Percentiles rank a stretch among this genome's conserved stretches.
Evolutionary conservation across 768 basidiomycete genomes (phyloP).

Genomic region (Kwoniella botswanensis): DNA sequence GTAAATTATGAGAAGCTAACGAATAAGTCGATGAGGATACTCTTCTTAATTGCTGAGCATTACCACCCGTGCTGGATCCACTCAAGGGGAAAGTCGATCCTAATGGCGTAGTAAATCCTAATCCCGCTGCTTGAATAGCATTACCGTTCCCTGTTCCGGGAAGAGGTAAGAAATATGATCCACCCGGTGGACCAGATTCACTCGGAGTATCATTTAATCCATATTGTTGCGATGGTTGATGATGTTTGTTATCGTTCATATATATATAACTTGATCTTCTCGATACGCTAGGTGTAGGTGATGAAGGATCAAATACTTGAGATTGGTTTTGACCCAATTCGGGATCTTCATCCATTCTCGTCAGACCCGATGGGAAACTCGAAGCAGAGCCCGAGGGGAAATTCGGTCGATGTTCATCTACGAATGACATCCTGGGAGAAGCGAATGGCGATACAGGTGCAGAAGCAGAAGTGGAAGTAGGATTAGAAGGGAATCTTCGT

Average conservation of each 20-base stretch:
- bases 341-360: conserved; percentile 28
- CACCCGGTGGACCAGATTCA: conserved; percentile 6
- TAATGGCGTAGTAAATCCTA: conserved; percentile 21
- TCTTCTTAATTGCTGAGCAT: conserved; percentile 15
- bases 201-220: conserved; percentile 8
- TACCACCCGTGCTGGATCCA: not conserved
- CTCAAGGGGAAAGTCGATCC: conserved; percentile 21
- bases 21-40: conserved; percentile 27
- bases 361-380: conserved; percentile 9
- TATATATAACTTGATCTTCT: conserved; percentile 44
- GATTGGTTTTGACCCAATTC: conserved; percentile 3
- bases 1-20: conserved; percentile 8
- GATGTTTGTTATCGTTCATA: conserved; percentile 34
- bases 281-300: conserved; percentile 35
- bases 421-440: conserved; percentile 32
- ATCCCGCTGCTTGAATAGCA: conserved; percentile 1
- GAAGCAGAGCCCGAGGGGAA: not conserved
- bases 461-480: conserved; percentile 29
- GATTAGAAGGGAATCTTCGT: conserved; percentile 16
- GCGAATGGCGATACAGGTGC: conserved; percentile 44
- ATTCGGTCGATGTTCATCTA: conserved; percentile 15
- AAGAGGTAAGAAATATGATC: conserved; percentile 45
- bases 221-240: not conserved
- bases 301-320: conserved; percentile 1
- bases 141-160: conserved; percentile 14